Evolutionary conservation across 1,284 basidiomycete species (phyloP), one percentile per base, ranked within the genome.

Genomic region (Cryptococcus maquisensis): DNA sequence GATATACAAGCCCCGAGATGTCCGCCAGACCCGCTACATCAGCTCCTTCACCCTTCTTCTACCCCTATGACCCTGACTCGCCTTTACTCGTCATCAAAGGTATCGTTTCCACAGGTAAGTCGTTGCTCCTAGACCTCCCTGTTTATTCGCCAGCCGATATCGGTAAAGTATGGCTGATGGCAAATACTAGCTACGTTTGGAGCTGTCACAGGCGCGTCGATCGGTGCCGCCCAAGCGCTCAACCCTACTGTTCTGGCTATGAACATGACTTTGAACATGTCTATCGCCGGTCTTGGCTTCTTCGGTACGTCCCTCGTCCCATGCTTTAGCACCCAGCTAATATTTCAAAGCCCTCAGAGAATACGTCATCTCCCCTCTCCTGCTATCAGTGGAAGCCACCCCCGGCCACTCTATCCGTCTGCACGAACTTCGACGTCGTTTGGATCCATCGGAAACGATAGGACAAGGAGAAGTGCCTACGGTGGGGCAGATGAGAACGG

Each of bases 341-440:
- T 21, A 12, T 18, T 9, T 24, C 21, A 38, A 48, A 72, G 71
- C 65, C 26, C 50, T 72, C 15, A 49, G 75, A 54, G 75, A 76
- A 63, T 75, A 75, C 58, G 24, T 73, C 52, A 61, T 76, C 36
- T 71, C 73, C 4, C 75, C 74, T 0, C 38, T 68, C 2, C 61
- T 75, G 16, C 49, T 66, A 7, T 54, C 60, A 1, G 21, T 57
- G 3, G 52, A 64, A n/a, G 49, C 55, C 4, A 65, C 63, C 8
- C 41, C 57, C 15, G 61, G 52, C 3, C 67, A 73, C 47, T 51
- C 50, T 20, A 52, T 46, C 20, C 61, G 68, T 21, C 35, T 55
- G 6, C 43, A 46, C 18, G 49, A 54, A 18, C 41, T 60, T 18
- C 44, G 49, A 38, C 32, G 28, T 6, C 28, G 28, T 10, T 10